phyloP scores from a whole-genome alignment of 2,329 filamentous ascomycete genomes.

The Blumeria graminis region DNA sequence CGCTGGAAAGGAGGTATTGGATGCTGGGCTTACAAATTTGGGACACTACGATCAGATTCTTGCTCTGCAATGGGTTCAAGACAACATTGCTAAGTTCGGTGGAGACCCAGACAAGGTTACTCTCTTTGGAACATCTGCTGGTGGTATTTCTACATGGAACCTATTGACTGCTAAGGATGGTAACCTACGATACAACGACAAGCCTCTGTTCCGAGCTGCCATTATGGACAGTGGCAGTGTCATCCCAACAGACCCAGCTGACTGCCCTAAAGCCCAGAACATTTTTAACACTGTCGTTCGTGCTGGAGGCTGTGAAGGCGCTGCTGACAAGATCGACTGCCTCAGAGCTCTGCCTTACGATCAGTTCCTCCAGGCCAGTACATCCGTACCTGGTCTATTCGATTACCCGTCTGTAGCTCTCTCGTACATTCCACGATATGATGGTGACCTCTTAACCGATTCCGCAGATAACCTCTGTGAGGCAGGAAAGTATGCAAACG shows the following conservation, averaged over 20 bases:
- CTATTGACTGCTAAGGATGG: conserved; percentile 56
- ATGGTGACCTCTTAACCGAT: conserved; percentile 34
- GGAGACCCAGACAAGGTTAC: conserved; percentile 25
- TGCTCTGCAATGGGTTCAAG: conserved; percentile 51
- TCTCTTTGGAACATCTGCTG: conserved; percentile 27
- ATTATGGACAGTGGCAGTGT: conserved; percentile 57
- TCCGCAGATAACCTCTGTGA: conserved; percentile 35
- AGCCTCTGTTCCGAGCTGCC: conserved; percentile 46
- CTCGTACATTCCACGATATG: conserved; percentile 51
- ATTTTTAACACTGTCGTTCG: conserved; percentile 37
- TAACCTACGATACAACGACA: conserved; percentile 49
- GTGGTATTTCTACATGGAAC: conserved; percentile 48
- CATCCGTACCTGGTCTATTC: conserved; percentile 43
- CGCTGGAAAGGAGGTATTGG: conserved; percentile 39
- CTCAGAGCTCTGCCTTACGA: conserved; percentile 36
- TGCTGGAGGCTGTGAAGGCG: conserved; percentile 33
- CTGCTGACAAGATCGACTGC: conserved; percentile 35
- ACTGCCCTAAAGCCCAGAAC: conserved; percentile 38
- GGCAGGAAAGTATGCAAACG: conserved; percentile 28
- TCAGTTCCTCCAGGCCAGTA: conserved; percentile 38
- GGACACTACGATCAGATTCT: conserved; percentile 50
- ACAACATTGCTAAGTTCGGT: conserved; percentile 55
- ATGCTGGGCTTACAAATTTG: conserved; percentile 43
- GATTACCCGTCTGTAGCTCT: conserved; percentile 44
- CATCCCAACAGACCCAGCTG: conserved; percentile 36